Evolutionary conservation across 1,139 yeast species (phyloP).

Genomic region (Taphrina wiesneri): DNA sequence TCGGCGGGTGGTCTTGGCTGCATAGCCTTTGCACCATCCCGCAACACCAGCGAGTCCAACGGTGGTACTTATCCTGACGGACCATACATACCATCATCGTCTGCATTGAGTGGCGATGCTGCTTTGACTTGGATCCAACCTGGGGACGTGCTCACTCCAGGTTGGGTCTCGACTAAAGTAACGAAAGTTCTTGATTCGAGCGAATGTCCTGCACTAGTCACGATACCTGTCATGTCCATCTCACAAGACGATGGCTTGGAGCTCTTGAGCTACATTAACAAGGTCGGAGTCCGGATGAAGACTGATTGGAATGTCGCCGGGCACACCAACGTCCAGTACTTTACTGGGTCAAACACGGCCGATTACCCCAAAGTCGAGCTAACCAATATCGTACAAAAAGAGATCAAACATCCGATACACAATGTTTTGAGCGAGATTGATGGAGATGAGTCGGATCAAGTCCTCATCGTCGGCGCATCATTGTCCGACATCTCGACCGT

Average conservation of each 20-base stretch:
- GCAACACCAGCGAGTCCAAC: conserved; percentile 35
- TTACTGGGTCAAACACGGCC: conserved; percentile 44
- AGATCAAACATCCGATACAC: conserved; percentile 71
- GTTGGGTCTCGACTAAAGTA: conserved; percentile 59
- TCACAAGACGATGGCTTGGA: conserved; percentile 67
- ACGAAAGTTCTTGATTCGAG: conserved; percentile 48
- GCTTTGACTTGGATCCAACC: conserved; percentile 66
- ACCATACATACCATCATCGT: conserved; percentile 48
- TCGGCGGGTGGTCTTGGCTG: conserved; percentile 57
- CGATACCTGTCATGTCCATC: conserved; percentile 73
- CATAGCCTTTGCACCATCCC: conserved; percentile 55
- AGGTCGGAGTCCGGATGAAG: conserved; percentile 52
- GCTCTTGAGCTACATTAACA: conserved; percentile 53
- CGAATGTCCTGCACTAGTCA: conserved; percentile 60
- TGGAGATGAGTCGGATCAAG: conserved; percentile 78
- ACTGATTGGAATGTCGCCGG: conserved; percentile 34
- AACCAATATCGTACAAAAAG: conserved; percentile 53
- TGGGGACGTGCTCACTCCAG: conserved; percentile 81
- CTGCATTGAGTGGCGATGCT: conserved; percentile 64
- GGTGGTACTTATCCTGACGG: conserved; percentile 41
- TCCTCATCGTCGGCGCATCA: conserved; percentile 79
- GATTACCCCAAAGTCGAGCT: conserved; percentile 48
- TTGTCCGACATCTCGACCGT: conserved; percentile 75
- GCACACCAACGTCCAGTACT: conserved; percentile 37
- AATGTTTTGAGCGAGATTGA: conserved; percentile 74